Evolutionary conservation across 805 yeast genomes (phyloP), one percentile per base, ranked within the genome.

Genomic region (Dipodascus albidus): DNA sequence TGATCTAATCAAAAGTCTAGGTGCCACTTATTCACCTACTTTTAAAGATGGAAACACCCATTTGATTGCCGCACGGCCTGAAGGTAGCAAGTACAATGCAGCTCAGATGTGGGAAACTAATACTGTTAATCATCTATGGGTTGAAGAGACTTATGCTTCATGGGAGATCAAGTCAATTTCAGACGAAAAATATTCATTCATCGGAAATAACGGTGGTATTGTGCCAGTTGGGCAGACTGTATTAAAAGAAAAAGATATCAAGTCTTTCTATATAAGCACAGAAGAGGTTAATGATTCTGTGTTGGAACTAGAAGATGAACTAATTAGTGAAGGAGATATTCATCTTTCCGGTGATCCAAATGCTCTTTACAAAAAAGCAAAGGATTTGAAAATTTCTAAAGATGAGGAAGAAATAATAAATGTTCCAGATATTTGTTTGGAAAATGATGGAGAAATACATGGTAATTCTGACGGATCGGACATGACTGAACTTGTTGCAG

Each of bases 61-160:
- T 64, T 71, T 91, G 35, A 74, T 91, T 3, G 80, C 87, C 1
- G 83, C 89, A 0, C 75, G 74, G 33, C 75, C 85, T 0, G 64
- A 64, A 15, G 97, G 99, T 1, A 79, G 76, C 53, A 91, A 91
- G 67, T 87, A 78, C 61, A 77, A 75, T 9, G 87, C 89, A 17
- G 95, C 93, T 0, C 64, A 71, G 38, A 74, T 75, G 56, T 89
- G 96, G 96, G 64, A 65, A 4, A 69, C 87, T 21, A 74, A 74
- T 27, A 71, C 83, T 1, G 82, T 87, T 0, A 89, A 85, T 62
- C 96, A 88, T 67, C 63, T 82, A 14, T 91, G 98, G 98, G 67
- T 91, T 15, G 98, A 91, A 62, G 90, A 86, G 53, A 77, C 88
- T 47, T 91, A 75, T 57, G 71, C 77, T 0, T 67, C 74, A 49